Evolutionary conservation across 257 asterid genomes (phyloP), one percentile per base, ranked within the genome.

Genomic region (Capsicum chinense): DNA sequence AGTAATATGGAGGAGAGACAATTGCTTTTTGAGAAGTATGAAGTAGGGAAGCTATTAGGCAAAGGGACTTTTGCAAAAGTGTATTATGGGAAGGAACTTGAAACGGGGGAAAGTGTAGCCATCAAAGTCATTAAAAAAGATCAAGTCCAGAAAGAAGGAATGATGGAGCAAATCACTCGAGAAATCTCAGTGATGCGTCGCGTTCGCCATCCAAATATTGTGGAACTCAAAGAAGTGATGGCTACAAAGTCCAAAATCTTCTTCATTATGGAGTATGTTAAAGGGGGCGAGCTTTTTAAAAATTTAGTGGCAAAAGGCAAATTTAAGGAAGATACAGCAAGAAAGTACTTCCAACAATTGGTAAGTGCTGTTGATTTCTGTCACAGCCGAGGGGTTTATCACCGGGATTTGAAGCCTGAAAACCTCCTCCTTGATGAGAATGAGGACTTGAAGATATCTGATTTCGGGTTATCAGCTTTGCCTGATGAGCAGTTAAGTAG

Each of bases 1-100:
- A 15, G 15, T 33, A 35, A 26, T n/a, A 87, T 83, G 83, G 88
- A 82, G 47, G 89, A 88, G 56, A 90, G 85, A 88, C 89, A 92
- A 50, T 37, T 89, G 74, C 10, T 92, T 88, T 85, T 90, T 33
- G 94, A 85, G 0, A 92, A 92, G 84, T 92, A 89, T 66, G 97
- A 91, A 86, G 85, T 86, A 78, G 93, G 93, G 26, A 87, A 52
- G 60, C 50, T 91, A 3, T 83, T 90, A 21, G 93, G 97, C 19
- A 85, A 84, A 85, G 97, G 97, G 14, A 92, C 93, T 13, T 92
- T 92, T 60, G 94, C 92, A 13, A 92, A 92, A 57, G 97, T 92
- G 0, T 92, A 84, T 83, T 66, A 86, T n/a, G 91, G 88, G 6
- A 90, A 84, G 33, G 35, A 90, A 56, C 64, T 92, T 33, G 79